phyloP scores from a whole-genome alignment of 768 basidiomycete species.

The Mycena kentingensis region DNA sequence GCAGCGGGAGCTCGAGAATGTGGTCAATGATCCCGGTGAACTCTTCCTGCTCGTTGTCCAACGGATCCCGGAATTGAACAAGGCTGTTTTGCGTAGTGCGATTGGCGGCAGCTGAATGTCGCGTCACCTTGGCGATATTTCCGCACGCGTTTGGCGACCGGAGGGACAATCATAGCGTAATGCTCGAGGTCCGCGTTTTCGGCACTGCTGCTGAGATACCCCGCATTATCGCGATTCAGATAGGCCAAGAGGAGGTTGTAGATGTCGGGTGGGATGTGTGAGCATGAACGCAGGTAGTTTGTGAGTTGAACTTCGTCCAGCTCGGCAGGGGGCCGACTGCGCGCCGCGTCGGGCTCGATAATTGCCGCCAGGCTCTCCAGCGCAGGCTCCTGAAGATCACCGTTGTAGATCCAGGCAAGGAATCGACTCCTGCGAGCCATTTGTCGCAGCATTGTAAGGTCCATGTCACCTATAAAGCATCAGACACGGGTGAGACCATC shows the following conservation, averaged over 20 bases:
- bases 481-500: not conserved
- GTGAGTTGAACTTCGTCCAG: slow-evolving; percentile 1
- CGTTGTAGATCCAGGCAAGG: slow-evolving; percentile 9
- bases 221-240: slow-evolving; percentile 7
- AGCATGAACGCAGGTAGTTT: slow-evolving; percentile 2
- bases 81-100: not conserved
- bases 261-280: not conserved
- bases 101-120: slow-evolving; percentile 7
- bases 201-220: slow-evolving; percentile 4
- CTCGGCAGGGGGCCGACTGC: not conserved
- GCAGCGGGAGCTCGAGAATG: slow-evolving; percentile 5
- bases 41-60: not conserved
- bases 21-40: slow-evolving; percentile 8
- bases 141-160: slow-evolving; percentile 2
- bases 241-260: slow-evolving; percentile 8
- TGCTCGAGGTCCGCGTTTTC: slow-evolving; percentile 6
- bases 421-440: slow-evolving; percentile 7
- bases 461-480: slow-evolving; percentile 17
- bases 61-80: slow-evolving; percentile 11
- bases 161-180: slow-evolving; percentile 8
- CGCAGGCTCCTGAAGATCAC: not conserved
- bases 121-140: slow-evolving; percentile 9
- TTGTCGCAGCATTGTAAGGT: slow-evolving; percentile 17
- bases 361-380: not conserved
- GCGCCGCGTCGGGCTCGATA: slow-evolving; percentile 2